Evolutionary conservation across 164 flowering plant genomes (phyloP), one percentile per base, ranked within the genome.

Genomic region (Cinnamomum chago): DNA sequence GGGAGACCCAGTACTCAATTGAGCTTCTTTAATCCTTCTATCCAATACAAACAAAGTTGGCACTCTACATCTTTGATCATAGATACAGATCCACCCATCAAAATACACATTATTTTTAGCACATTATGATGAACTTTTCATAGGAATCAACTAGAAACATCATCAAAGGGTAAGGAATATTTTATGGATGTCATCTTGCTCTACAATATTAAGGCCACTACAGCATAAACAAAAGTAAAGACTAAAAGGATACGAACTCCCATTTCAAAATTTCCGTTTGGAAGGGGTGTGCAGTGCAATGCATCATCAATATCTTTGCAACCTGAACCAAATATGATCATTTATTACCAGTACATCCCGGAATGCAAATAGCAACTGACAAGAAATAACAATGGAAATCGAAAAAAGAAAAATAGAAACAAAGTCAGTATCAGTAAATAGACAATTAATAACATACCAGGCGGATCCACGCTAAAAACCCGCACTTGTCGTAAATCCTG

Each of bases 301-400:
- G 99, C 99, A 91, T 96, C 99, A 89, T 95, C 99, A 86, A 95
- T 95, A 84, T 95, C 99, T 84, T 82, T 92, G 86, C 99, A 95
- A 58, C 99, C 99, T 95, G 86, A 82, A 87, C 28, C 77, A 80
- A 70, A 65, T 55, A 83, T 17, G 78, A 71, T 64, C 51, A 76
- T 40, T 70, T 72, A 64, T 40, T 17, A 27, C 40, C n/a, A 24
- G 6, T 35, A 52, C 23, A 70, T 70, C 65, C n/a, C n/a, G 13
- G 30, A 58, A 13, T 25, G 33, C 27, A 20, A 20, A 55, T 1
- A 58, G 52, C 18, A 28, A 58, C 50, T 28, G 17, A 58, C 50
- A 71, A 33, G 66, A n/a, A 68, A 28, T 17, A 23, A n/a, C 58
- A 14, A 20, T 47, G 11, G 62, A 40, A 25, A 65, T 55, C 18